Evolutionary conservation across 1,139 yeast genomes (phyloP).

Genomic region (Candida sojae): DNA sequence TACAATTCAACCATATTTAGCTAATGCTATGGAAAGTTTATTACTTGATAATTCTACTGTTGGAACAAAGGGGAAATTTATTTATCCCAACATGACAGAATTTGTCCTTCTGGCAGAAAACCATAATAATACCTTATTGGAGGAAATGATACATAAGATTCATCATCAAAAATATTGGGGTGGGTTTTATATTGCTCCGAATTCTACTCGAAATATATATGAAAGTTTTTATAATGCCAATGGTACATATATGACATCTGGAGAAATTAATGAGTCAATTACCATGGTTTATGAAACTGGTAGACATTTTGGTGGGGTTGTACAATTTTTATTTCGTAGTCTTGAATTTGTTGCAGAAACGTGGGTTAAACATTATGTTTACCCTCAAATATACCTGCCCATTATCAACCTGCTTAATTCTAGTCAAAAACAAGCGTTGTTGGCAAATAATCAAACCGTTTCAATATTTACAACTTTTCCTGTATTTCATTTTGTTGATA

Average conservation of each 20-base stretch:
- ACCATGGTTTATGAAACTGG: slow-evolving; percentile 51
- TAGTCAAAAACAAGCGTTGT: slow-evolving; percentile 16
- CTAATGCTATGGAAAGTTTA: slow-evolving; percentile 28
- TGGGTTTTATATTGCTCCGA: slow-evolving; percentile 46
- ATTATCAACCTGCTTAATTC: slow-evolving; percentile 14
- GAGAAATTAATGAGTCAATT: slow-evolving; percentile 23
- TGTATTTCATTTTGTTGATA: slow-evolving; percentile 20
- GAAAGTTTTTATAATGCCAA: slow-evolving; percentile 29
- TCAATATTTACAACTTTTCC: slow-evolving; percentile 25
- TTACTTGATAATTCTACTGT: slow-evolving; percentile 18
- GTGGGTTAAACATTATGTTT: slow-evolving; percentile 25
- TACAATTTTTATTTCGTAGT: slow-evolving; percentile 40
- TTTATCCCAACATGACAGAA: slow-evolving; percentile 26
- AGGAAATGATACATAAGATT: slow-evolving; percentile 36
- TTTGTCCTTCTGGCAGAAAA: slow-evolving; percentile 30
- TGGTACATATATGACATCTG: slow-evolving; percentile 15
- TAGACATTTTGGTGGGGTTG: slow-evolving; percentile 50
- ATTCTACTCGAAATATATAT: slow-evolving; percentile 40
- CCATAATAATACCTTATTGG: slow-evolving; percentile 32
- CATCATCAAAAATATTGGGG: slow-evolving; percentile 57
- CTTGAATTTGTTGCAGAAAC: slow-evolving; percentile 28
- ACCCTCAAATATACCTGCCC: slow-evolving; percentile 22
- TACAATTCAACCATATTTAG: slow-evolving; percentile 29
- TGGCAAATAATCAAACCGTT: slow-evolving; percentile 18
- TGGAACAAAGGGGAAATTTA: slow-evolving; percentile 40